Conservation (phyloP, 208 protist genomes). For the Leishmania major region DNA sequence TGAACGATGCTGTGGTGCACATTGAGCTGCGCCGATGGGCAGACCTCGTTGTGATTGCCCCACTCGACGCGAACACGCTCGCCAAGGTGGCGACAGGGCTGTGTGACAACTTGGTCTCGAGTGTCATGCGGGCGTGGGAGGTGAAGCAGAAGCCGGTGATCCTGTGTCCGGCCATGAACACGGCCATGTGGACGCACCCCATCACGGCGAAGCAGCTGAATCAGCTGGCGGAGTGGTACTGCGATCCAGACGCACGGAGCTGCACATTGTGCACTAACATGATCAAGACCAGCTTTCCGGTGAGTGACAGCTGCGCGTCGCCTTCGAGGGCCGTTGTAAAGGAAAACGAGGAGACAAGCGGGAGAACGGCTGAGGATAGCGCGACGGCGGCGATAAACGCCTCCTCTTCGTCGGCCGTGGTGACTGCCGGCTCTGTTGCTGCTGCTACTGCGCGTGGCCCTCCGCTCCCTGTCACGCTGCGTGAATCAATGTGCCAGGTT, state of each 20-base stretch:
- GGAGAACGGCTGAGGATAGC: background rate
- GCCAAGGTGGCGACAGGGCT: slow-evolving; percentile 95
- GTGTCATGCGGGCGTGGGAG: slow-evolving; percentile 96
- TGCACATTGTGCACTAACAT: background rate
- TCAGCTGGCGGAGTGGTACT: slow-evolving; percentile 66
- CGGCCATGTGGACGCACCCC: slow-evolving; percentile 97
- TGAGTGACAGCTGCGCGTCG: background rate
- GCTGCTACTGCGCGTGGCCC: background rate
- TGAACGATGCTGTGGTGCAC: slow-evolving; percentile 92
- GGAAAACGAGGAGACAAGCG: background rate
- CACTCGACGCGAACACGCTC: slow-evolving; percentile 97
- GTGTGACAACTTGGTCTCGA: slow-evolving; percentile 96
- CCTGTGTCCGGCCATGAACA: slow-evolving; percentile 99
- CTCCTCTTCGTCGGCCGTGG: background rate
- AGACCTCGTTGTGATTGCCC: slow-evolving; percentile 95
- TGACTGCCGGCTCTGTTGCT: background rate
- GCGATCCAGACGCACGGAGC: background rate
- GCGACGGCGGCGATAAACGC: background rate
- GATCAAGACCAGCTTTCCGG: background rate
- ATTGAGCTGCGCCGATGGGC: slow-evolving; percentile 95
- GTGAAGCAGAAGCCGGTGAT: slow-evolving; percentile 90
- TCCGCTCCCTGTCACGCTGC: slow-evolving; percentile 39
- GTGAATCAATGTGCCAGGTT: slow-evolving; percentile 76
- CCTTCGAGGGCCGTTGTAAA: background rate
- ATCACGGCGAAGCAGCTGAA: slow-evolving; percentile 84